phyloP scores from a whole-genome alignment of 768 basidiomycete species.

The Termitomyces titanicus region DNA sequence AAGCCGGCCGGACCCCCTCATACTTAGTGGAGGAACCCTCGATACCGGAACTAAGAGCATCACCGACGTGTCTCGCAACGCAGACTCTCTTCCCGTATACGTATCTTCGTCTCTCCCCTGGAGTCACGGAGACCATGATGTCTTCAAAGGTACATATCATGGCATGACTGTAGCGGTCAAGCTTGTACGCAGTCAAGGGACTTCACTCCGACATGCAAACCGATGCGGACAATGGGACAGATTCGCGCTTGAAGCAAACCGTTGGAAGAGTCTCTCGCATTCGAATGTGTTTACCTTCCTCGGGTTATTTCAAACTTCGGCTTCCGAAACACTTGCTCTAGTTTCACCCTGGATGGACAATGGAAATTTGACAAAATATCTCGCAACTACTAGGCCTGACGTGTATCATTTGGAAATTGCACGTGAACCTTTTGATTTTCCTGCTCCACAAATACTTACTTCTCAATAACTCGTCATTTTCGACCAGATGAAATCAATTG shows the following conservation, averaged over 20 bases:
- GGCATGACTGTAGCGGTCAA: background rate
- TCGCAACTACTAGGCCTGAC: background rate
- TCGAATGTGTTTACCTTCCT: background rate
- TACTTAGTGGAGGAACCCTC: no score
- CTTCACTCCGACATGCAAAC: background rate
- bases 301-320: background rate
- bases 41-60: no score
- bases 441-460: background rate
- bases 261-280: background rate
- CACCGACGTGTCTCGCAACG: no score
- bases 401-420: background rate
- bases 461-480: background rate
- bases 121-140: background rate
- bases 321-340: background rate
- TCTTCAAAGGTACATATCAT: background rate
- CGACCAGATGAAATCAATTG: background rate
- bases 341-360: slow-evolving; percentile 4
- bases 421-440: background rate
- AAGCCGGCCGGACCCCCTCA: no score
- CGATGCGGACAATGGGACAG: no score
- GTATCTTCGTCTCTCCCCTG: no score
- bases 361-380: background rate
- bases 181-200: background rate
- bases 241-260: background rate
- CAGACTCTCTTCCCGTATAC: no score